Evolutionary conservation across 2,329 filamentous ascomycete species (phyloP).

Genomic region (Colletotrichum magnum): DNA sequence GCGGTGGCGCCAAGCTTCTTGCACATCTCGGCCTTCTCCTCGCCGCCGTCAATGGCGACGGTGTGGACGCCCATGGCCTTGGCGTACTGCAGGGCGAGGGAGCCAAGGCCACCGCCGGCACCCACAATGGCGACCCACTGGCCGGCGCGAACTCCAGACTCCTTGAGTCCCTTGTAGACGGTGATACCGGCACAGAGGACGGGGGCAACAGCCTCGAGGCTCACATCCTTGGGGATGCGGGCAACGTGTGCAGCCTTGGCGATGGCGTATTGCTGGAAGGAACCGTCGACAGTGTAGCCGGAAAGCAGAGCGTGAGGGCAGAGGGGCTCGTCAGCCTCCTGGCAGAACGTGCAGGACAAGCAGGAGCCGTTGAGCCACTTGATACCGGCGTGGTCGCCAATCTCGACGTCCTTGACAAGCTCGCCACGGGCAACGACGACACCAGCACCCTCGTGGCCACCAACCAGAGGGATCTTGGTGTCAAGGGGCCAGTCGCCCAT

Average conservation of each 20-base stretch:
- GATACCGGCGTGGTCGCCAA: constrained; percentile 90
- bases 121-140: constrained; percentile 88
- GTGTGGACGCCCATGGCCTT: constrained; percentile 88
- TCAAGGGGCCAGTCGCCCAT: constrained; percentile 90
- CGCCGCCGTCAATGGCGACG: constrained; percentile 87
- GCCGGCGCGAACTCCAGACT: constrained; percentile 80
- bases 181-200: constrained; percentile 89
- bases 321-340: constrained; percentile 84
- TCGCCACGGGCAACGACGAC: constrained; percentile 85
- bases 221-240: constrained; percentile 81
- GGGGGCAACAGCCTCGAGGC: constrained; percentile 83
- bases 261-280: constrained; percentile 88
- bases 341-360: constrained; percentile 86
- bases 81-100: constrained; percentile 87
- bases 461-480: constrained; percentile 88
- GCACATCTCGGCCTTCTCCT: constrained; percentile 83
- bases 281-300: constrained; percentile 93
- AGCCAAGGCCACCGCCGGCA: constrained; percentile 86
- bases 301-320: constrained; percentile 83
- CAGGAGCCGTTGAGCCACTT: constrained; percentile 96
- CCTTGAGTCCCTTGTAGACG: constrained; percentile 93
- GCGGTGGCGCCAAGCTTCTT: constrained; percentile 77
- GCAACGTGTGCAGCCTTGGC: constrained; percentile 90
- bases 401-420: constrained; percentile 81
- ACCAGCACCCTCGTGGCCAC: constrained; percentile 85